These are phyloP conservation scores for Seiridium cupressi DNA, from an alignment of 2,329 filamentous ascomycete species.

Conservation along the genomic window DNA sequence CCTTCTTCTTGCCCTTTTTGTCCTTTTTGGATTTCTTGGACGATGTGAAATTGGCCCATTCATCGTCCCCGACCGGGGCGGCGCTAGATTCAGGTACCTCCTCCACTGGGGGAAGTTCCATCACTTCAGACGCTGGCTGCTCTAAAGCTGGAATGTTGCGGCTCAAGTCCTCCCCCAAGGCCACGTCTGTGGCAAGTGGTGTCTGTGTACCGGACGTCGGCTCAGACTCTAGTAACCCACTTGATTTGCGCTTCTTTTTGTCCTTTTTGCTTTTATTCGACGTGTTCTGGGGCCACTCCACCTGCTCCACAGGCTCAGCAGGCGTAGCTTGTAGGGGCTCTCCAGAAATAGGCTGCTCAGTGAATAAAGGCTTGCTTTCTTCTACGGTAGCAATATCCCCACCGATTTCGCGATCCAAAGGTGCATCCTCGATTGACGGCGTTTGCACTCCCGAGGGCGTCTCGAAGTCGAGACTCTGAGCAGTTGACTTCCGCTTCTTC, in stretches of 20 bases:
- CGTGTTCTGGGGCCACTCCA: background rate
- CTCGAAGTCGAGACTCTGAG: constrained; percentile 16
- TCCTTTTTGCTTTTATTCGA: constrained; percentile 24
- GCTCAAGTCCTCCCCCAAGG: background rate
- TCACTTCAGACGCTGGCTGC: background rate
- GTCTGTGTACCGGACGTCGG: constrained; percentile 14
- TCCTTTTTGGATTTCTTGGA: constrained; percentile 17
- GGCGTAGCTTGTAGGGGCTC: background rate
- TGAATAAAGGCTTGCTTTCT: background rate
- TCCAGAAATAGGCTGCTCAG: background rate
- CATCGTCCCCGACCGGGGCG: constrained; percentile 1
- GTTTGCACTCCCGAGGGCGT: constrained; percentile 11
- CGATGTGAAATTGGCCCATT: background rate
- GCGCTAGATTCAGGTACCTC: background rate
- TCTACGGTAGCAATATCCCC: constrained; percentile 11
- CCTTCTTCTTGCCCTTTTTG: constrained; percentile 23
- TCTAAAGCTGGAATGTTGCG: constrained; percentile 11
- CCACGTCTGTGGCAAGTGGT: constrained; percentile 12
- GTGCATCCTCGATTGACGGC: constrained; percentile 11
- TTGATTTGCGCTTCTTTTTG: constrained; percentile 7
- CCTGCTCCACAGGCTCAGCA: background rate
- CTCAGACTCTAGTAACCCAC: constrained; percentile 17
- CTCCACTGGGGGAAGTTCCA: background rate
- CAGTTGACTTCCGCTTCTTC: constrained; percentile 34
- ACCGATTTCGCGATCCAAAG: constrained; percentile 3